Evolutionary conservation across 2,329 filamentous ascomycete genomes (phyloP).

Genomic region (Lachnellula occidentalis): DNA sequence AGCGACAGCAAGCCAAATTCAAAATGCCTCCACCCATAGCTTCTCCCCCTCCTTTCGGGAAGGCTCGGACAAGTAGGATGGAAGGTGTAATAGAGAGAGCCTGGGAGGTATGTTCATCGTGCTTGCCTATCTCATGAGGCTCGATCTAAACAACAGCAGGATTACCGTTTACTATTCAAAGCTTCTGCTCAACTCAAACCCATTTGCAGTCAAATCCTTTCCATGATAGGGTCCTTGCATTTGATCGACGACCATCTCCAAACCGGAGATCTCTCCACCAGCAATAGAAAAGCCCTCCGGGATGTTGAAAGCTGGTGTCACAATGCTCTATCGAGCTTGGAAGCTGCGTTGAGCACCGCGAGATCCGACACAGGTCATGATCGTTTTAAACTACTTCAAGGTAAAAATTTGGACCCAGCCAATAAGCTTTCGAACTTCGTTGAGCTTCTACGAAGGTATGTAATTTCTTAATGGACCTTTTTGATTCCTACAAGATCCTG

Average conservation of each 20-base stretch:
- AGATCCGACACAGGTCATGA: constrained; percentile 3
- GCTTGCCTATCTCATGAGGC: background rate
- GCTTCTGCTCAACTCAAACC: constrained; percentile 5
- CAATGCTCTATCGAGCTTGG: constrained; percentile 5
- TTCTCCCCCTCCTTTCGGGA: background rate
- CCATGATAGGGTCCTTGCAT: constrained; percentile 9
- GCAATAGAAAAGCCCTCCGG: constrained; percentile 3
- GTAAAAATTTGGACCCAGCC: constrained; percentile 6
- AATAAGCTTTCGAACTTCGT: constrained; percentile 9
- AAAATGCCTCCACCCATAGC: background rate
- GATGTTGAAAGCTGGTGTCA: constrained; percentile 6
- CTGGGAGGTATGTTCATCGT: constrained; percentile 1
- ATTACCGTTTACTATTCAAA: constrained; percentile 8
- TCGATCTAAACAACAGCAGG: background rate
- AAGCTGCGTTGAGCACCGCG: constrained; percentile 4
- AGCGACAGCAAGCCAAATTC: too few relatives aligned
- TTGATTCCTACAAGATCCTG: background rate
- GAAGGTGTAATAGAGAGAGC: constrained; percentile 5
- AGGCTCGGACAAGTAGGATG: background rate
- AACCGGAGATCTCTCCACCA: constrained; percentile 1
- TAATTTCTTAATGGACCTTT: background rate
- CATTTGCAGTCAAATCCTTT: constrained; percentile 8
- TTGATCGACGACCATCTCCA: constrained; percentile 7
- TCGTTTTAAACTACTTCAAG: constrained; percentile 2
- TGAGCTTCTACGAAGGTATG: constrained; percentile 13